Conservation (phyloP, 2,329 filamentous ascomycete species). For the Colletotrichum agaves region DNA sequence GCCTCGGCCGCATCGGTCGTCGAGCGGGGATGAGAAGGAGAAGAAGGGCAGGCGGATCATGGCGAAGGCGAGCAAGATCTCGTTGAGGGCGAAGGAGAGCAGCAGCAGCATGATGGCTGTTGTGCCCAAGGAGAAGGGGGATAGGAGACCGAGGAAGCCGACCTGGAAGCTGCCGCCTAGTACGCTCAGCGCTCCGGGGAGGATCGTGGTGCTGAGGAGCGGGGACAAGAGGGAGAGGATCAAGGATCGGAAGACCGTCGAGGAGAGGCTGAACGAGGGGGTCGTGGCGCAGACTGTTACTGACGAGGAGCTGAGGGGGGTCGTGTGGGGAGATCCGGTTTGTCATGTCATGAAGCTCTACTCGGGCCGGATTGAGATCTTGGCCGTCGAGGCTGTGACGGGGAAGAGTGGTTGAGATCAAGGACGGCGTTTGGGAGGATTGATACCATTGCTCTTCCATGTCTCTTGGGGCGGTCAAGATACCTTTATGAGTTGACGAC, state of each 20-base stretch:
- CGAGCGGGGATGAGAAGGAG: slow-evolving; percentile 20
- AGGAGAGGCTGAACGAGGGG: slow-evolving; percentile 64
- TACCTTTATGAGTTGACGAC: background rate
- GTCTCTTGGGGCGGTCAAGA: background rate
- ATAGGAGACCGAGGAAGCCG: slow-evolving; percentile 44
- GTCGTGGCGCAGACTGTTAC: slow-evolving; percentile 75
- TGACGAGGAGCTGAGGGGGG: slow-evolving; percentile 73
- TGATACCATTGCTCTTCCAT: slow-evolving; percentile 13
- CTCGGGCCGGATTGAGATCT: slow-evolving; percentile 73
- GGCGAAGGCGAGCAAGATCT: slow-evolving; percentile 8
- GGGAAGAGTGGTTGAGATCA: slow-evolving; percentile 42
- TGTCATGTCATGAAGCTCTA: slow-evolving; percentile 86
- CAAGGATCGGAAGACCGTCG: slow-evolving; percentile 59
- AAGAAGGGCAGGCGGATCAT: slow-evolving; percentile 28
- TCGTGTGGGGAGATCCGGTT: slow-evolving; percentile 85
- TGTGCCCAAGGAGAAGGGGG: slow-evolving; percentile 39
- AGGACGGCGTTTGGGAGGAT: background rate
- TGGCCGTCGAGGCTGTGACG: slow-evolving; percentile 77
- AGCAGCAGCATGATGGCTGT: slow-evolving; percentile 33
- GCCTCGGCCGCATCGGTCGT: background rate
- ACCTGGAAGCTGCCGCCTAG: slow-evolving; percentile 74
- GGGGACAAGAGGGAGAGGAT: slow-evolving; percentile 51
- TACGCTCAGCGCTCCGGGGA: slow-evolving; percentile 76
- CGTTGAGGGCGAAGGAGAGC: slow-evolving; percentile 7
- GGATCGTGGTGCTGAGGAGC: slow-evolving; percentile 73